Evolutionary conservation across 257 asterid genomes (phyloP).

Genomic region (Paraleonurus japonicus): DNA sequence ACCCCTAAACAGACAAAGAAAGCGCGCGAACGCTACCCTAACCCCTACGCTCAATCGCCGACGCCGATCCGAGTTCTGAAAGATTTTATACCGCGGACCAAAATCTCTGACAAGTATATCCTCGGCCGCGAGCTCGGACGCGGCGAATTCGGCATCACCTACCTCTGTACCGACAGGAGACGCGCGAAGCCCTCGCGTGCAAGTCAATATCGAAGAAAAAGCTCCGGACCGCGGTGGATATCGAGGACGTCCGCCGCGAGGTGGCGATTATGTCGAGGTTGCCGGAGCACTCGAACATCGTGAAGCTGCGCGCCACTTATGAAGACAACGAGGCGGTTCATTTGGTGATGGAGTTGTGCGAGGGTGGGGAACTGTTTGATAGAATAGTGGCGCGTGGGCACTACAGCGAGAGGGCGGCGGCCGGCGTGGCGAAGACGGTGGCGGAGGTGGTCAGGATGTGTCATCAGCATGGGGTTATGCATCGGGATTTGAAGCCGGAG

Average conservation of each 20-base stretch:
- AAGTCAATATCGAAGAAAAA: constrained; percentile 92
- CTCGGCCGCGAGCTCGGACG: constrained; percentile 95
- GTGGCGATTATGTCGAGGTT: constrained; percentile 88
- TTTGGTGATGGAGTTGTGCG: constrained; percentile 91
- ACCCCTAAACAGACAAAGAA: constrained; percentile 32
- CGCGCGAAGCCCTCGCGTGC: constrained; percentile 81
- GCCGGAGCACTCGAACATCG: constrained; percentile 81
- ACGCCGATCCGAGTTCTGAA: constrained; percentile 75
- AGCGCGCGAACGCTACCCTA: constrained; percentile 50
- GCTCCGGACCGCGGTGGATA: constrained; percentile 78
- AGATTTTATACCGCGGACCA: constrained; percentile 46
- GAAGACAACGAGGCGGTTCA: constrained; percentile 94
- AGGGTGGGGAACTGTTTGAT: constrained; percentile 90
- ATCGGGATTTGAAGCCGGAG: constrained; percentile 98
- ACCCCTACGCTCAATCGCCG: constrained; percentile 58
- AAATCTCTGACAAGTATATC: constrained; percentile 78
- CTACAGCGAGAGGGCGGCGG: constrained; percentile 94
- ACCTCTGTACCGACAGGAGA: constrained; percentile 88
- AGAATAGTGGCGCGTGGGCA: constrained; percentile 95
- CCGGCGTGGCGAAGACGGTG: constrained; percentile 61
- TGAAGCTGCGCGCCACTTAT: constrained; percentile 80
- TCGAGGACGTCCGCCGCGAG: constrained; percentile 92
- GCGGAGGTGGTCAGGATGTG: constrained; percentile 96
- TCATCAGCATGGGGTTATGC: constrained; percentile 87
- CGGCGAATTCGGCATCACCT: constrained; percentile 91